Evolutionary conservation across 257 asterid genomes (phyloP).

Genomic region (Linderniella brevidens): DNA sequence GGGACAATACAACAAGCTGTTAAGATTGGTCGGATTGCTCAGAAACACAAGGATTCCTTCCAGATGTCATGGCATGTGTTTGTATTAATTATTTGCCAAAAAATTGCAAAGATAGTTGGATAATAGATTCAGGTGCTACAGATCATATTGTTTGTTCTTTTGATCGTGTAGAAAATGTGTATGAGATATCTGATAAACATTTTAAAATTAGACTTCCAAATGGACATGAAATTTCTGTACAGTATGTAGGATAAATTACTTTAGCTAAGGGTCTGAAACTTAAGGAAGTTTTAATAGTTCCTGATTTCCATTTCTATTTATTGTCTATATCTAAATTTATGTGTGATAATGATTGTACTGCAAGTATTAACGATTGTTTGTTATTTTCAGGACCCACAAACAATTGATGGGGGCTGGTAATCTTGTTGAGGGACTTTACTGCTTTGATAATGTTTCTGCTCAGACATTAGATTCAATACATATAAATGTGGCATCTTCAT

Average conservation of each 20-base stretch:
- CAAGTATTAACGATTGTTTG: neutral
- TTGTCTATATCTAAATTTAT: neutral
- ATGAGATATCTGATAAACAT: neutral
- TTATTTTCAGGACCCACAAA: neutral
- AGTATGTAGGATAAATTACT: neutral
- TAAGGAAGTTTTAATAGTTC: neutral
- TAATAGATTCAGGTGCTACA: neutral
- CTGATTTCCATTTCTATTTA: neutral
- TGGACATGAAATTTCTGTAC: neutral
- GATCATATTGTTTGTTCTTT: neutral
- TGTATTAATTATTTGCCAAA: neutral
- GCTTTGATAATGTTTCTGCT: neutral
- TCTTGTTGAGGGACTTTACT: neutral
- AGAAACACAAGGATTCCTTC: too few relatives aligned
- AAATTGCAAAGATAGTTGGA: neutral
- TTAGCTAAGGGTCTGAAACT: neutral
- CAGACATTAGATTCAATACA: neutral
- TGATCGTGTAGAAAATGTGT: neutral
- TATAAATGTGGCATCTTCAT: neutral
- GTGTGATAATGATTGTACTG: neutral
- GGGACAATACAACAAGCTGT: too few relatives aligned
- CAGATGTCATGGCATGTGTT: neutral
- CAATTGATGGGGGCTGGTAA: neutral
- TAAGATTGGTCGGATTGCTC: too few relatives aligned
- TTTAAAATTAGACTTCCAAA: neutral